Evolutionary conservation across 2,329 filamentous ascomycete species (phyloP).

Genomic region (Didymosphaeria variabile): DNA sequence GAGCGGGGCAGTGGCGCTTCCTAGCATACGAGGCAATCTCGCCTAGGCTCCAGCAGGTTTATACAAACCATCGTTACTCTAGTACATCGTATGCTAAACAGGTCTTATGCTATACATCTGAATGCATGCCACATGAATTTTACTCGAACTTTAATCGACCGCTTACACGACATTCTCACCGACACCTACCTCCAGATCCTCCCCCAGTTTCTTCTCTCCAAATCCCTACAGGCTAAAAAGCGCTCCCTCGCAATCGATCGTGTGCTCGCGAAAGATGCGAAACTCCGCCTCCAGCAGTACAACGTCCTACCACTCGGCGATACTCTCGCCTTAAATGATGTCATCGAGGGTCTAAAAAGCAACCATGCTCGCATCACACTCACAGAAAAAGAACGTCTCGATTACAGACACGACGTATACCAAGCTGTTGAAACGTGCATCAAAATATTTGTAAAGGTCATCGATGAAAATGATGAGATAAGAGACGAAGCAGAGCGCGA

Average conservation of each 20-base stretch:
- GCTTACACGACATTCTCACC: not conserved
- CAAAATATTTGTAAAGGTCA: not conserved
- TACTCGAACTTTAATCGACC: not conserved
- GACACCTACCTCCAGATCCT: not conserved
- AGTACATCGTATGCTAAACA: not conserved
- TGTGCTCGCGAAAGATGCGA: constrained; percentile 6
- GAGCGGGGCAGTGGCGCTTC: not conserved
- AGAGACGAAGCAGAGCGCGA: not conserved
- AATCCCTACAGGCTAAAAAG: not conserved
- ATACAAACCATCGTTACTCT: not conserved
- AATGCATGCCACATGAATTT: not conserved
- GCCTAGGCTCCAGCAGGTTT: not conserved
- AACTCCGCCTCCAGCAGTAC: not conserved
- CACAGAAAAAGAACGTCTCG: not conserved
- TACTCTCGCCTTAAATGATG: constrained; percentile 3
- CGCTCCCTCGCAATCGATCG: constrained; percentile 13
- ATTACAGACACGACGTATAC: not conserved
- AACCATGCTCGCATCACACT: not conserved
- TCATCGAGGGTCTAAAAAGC: not conserved
- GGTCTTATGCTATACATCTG: not conserved
- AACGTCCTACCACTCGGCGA: constrained; percentile 12
- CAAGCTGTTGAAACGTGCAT: not conserved
- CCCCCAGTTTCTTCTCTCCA: not conserved
- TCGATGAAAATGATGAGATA: not conserved
- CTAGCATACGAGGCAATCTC: too few relatives aligned